A percentile compares a stretch with the other conserved stretches of the same genome.
Evolutionary conservation across 805 yeast species (phyloP).

Genomic region (Metschnikowia baotianmanensis): DNA sequence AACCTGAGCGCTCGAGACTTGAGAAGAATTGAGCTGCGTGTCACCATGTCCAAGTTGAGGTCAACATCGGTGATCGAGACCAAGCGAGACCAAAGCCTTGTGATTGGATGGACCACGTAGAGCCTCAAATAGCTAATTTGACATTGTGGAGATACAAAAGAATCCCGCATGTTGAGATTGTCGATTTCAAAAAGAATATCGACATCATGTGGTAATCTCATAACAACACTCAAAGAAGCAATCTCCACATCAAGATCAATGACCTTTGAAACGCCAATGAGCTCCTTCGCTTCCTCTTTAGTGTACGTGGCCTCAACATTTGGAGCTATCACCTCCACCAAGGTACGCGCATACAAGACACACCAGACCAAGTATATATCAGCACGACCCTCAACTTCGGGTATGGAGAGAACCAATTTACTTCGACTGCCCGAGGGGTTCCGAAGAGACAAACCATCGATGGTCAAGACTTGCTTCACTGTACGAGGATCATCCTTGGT

Average conservation of each 20-base stretch:
- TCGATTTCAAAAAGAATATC: slow-evolving; percentile 48
- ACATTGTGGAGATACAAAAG: slow-evolving; percentile 26
- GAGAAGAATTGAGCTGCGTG: slow-evolving; percentile 9
- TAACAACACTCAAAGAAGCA: slow-evolving; percentile 38
- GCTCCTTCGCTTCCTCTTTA: slow-evolving; percentile 24
- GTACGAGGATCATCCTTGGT: slow-evolving; percentile 21
- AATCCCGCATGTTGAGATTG: slow-evolving; percentile 26
- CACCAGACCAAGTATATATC: slow-evolving; percentile 45
- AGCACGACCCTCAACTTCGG: slow-evolving; percentile 37
- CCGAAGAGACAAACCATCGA: slow-evolving; percentile 26
- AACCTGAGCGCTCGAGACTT: slow-evolving; percentile 43
- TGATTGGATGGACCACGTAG: slow-evolving; percentile 51
- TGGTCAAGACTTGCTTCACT: slow-evolving; percentile 32
- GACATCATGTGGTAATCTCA: slow-evolving; percentile 45
- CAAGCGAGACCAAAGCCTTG: slow-evolving; percentile 39
- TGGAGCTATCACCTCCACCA: slow-evolving; percentile 35
- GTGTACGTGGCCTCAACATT: slow-evolving; percentile 28
- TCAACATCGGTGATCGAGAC: slow-evolving; percentile 33
- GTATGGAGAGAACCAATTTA: slow-evolving; percentile 28
- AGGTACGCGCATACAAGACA: slow-evolving; percentile 34
- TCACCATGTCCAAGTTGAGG: slow-evolving; percentile 19
- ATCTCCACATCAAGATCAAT: slow-evolving; percentile 31
- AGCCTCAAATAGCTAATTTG: slow-evolving; percentile 39
- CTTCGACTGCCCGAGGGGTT: slow-evolving; percentile 29
- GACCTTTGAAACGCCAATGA: slow-evolving; percentile 18